Evolutionary conservation across 2,329 filamentous ascomycete species (phyloP), one percentile per base, ranked within the genome.

Genomic region (Fusarium fracticaudum): DNA sequence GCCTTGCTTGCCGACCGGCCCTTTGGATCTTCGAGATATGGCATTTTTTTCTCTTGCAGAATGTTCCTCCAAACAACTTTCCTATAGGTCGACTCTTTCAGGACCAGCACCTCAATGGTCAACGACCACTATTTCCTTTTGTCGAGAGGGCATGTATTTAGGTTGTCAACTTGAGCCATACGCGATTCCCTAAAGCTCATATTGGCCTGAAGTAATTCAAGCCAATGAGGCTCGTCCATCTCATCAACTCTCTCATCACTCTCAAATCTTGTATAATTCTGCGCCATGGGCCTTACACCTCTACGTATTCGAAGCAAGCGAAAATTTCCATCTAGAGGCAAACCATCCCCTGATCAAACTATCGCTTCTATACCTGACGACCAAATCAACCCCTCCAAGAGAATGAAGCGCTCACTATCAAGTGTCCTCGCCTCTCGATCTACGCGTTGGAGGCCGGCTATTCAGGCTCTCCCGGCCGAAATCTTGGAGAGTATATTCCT

Each of bases 401-500:
- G 78, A 70, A 76, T 74, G 64, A 80, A 76, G 51, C 78, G 75
- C 31, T 79, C 79, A 1, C 70, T 83, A 14, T 74, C 77, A 15
- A 73, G 76, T n/a, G 79, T 83, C 47, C 72, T 82, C 26, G 76
- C 79, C 29, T 66, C 73, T 14, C 79, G 80, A 48, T 64, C 77
- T 20, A 63, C 71, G 18, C 79, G 78, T 29, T 73, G 62, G 33
- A 78, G 79, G 22, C 60, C 75, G 8, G 77, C 51, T 17, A 74
- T 84, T 29, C 79, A 83, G 57, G 76, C 75, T 37, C 79, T 90
- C 14, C 89, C 89, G 1, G 77, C 85, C 12, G 89, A 90, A 77
- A 81, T 90, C 31, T 83, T 90, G 18, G 87, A 90, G 76, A 81
- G 71, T 38, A 88, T 91, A 54, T 85, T 89, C 62, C 79, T 87